These are phyloP conservation scores for Cordyceps farinosa DNA, from an alignment of 2,329 filamentous ascomycete genomes.

Conservation along the genomic window DNA sequence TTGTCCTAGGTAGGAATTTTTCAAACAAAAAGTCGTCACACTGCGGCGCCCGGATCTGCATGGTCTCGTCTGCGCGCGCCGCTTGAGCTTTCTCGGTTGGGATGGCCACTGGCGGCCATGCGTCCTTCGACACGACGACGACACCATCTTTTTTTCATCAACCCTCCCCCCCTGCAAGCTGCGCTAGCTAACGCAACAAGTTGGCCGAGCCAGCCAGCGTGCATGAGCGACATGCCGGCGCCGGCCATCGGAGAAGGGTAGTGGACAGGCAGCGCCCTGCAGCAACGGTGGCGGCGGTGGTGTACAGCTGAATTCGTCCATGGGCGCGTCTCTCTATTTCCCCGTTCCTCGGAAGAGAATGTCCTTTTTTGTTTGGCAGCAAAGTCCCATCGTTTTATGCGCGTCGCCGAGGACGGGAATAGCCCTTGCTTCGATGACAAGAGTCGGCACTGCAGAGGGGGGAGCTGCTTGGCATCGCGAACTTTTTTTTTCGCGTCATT, in stretches of 20 bases:
- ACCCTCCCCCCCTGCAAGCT: neutral
- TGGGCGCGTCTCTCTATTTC: no score
- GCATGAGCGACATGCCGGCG: conserved; percentile 3
- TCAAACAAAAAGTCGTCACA: no score
- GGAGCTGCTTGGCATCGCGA: no score
- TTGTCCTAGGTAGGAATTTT: no score
- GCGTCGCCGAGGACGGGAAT: neutral
- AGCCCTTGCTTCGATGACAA: neutral
- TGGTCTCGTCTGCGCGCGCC: no score
- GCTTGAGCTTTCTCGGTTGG: no score
- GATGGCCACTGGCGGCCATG: no score
- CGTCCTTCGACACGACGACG: neutral
- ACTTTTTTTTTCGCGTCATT: no score
- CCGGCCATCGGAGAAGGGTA: conserved; percentile 5
- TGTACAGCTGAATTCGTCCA: neutral
- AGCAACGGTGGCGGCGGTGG: conserved; percentile 11
- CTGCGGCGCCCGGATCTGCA: no score
- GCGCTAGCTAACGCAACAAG: neutral
- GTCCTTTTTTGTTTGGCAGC: neutral
- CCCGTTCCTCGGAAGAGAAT: neutral
- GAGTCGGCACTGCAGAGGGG: no score
- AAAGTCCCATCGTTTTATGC: neutral
- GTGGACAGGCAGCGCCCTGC: neutral
- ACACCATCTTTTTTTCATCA: neutral
- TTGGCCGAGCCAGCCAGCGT: conserved; percentile 15